Percentiles rank a stretch among this genome's conserved stretches.
Evolutionary conservation across 2,329 filamentous ascomycete genomes (phyloP).

Genomic region (Periconia sp.): DNA sequence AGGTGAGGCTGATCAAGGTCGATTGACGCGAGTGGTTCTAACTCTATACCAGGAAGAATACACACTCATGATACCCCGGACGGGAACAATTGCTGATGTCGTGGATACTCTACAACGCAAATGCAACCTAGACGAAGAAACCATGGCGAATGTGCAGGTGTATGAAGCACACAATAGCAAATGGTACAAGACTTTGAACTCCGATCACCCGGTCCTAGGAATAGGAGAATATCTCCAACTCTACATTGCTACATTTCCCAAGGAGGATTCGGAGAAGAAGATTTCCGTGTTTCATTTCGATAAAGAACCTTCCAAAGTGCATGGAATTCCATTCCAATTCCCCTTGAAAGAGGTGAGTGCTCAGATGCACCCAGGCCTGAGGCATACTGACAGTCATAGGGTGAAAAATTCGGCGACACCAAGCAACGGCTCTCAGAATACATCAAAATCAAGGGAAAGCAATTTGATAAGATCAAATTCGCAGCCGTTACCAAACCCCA

Average conservation of each 20-base stretch:
- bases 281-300: constrained; percentile 92
- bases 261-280: constrained; percentile 63
- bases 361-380: not conserved
- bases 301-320: constrained; percentile 78
- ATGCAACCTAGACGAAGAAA: constrained; percentile 75
- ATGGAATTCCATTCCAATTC: constrained; percentile 91
- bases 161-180: constrained; percentile 84
- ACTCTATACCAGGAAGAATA: constrained; percentile 62
- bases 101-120: constrained; percentile 78
- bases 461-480: constrained; percentile 98
- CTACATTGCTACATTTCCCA: constrained; percentile 76
- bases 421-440: constrained; percentile 92
- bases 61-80: constrained; percentile 86
- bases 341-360: constrained; percentile 70
- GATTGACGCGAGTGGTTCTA: constrained; percentile 7
- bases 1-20: constrained; percentile 57
- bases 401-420: constrained; percentile 84
- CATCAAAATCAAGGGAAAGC: constrained; percentile 95
- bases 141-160: constrained; percentile 71
- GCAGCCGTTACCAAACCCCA: constrained; percentile 66
- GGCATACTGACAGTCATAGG: constrained; percentile 51
- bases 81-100: constrained; percentile 77
- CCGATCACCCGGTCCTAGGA: constrained; percentile 72
- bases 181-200: constrained; percentile 74
- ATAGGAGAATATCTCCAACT: constrained; percentile 85